These are phyloP conservation scores for Backusella sp. DNA, from an alignment of 192 early-diverging fungal species.

Conservation along the genomic window DNA sequence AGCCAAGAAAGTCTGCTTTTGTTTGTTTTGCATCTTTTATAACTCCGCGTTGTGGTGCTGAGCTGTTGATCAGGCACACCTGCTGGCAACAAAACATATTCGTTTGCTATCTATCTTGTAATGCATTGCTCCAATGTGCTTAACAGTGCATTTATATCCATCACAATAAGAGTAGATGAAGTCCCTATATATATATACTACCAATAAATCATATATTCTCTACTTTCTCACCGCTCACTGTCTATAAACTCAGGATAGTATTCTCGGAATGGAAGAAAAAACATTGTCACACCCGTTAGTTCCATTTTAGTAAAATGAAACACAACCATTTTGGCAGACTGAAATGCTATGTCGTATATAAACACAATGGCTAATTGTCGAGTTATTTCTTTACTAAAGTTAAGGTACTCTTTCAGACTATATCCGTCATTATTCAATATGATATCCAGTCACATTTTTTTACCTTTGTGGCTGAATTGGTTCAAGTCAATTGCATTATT, in stretches of 20 bases:
- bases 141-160: neutral
- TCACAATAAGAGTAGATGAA: neutral
- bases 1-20: neutral
- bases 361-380: too few relatives aligned
- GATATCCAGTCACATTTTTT: too few relatives aligned
- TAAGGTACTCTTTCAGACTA: too few relatives aligned
- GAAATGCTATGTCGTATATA: too few relatives aligned
- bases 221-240: neutral
- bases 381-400: too few relatives aligned
- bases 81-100: neutral
- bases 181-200: neutral
- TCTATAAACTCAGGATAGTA: neutral
- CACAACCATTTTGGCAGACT: neutral
- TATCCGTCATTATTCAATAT: too few relatives aligned
- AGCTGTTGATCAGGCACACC: neutral
- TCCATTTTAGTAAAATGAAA: neutral
- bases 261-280: neutral
- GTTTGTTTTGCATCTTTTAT: neutral
- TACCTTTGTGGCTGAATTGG: too few relatives aligned
- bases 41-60: neutral
- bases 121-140: neutral
- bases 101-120: neutral
- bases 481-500: too few relatives aligned
- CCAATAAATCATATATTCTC: neutral
- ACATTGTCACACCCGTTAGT: neutral